phyloP scores from a whole-genome alignment of 2,329 filamentous ascomycete genomes.

The Colletotrichum theobromicola region DNA sequence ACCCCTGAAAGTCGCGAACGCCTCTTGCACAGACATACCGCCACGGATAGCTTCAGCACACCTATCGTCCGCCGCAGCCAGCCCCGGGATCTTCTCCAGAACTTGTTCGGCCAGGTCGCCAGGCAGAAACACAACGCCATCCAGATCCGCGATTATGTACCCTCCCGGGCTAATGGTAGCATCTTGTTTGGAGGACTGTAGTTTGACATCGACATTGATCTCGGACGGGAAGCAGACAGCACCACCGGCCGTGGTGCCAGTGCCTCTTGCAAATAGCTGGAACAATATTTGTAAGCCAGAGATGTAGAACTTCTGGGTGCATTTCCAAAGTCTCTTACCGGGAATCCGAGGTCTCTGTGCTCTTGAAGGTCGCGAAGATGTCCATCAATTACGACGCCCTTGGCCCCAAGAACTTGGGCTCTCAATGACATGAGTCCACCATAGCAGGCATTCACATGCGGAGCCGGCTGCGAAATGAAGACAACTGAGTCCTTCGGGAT shows the following conservation, averaged over 20 bases:
- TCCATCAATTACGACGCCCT: background rate
- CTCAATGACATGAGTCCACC: background rate
- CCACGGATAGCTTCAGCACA: slow-evolving; percentile 22
- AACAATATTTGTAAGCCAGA: background rate
- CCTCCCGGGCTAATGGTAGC: background rate
- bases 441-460: background rate
- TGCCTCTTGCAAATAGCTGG: background rate
- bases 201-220: background rate
- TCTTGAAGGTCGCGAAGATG: background rate
- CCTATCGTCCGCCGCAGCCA: slow-evolving; percentile 20
- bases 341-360: background rate
- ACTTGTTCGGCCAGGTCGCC: background rate
- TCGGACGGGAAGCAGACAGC: background rate
- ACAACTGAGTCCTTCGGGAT: background rate
- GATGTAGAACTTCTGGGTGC: background rate
- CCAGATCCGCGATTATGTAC: background rate
- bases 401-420: background rate
- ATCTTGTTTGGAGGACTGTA: background rate
- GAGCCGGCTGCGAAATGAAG: background rate
- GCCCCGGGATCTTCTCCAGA: background rate
- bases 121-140: background rate
- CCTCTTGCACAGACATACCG: slow-evolving; percentile 21
- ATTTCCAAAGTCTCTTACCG: background rate
- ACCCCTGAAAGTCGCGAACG: slow-evolving; percentile 19
- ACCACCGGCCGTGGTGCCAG: background rate